Evolutionary conservation across 2,329 filamentous ascomycete genomes (phyloP).

Genomic region (Botrytis galanthina): DNA sequence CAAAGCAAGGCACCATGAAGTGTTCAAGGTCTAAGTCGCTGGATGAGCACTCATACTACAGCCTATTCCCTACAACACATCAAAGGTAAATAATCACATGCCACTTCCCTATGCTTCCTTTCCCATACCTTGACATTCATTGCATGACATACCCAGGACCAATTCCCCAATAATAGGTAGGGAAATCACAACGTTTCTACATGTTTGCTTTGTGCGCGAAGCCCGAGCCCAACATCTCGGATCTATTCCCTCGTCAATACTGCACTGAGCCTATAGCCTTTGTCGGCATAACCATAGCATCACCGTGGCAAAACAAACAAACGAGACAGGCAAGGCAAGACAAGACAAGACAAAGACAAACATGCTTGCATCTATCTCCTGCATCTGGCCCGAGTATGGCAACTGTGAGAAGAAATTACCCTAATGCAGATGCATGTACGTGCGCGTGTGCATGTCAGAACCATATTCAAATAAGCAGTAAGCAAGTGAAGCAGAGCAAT

Average conservation of each 20-base stretch:
- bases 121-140: not conserved
- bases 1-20: slow-evolving; percentile 17
- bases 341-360: not conserved
- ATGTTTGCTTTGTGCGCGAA: slow-evolving; percentile 8
- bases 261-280: not conserved
- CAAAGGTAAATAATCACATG: slow-evolving; percentile 14
- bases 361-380: slow-evolving; percentile 6
- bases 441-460: slow-evolving; percentile 14
- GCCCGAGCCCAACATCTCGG: slow-evolving; percentile 7
- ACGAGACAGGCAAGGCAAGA: not conserved
- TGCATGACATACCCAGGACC: not conserved
- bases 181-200: not conserved
- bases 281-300: slow-evolving; percentile 5
- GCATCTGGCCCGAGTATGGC: slow-evolving; percentile 4
- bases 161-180: not conserved
- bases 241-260: not conserved
- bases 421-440: slow-evolving; percentile 15
- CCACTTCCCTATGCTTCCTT: slow-evolving; percentile 7
- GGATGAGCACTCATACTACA: slow-evolving; percentile 4
- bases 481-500: not conserved
- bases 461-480: slow-evolving; percentile 14
- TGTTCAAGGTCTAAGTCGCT: slow-evolving; percentile 16
- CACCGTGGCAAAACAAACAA: not conserved
- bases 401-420: not conserved
- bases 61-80: slow-evolving; percentile 3